Base-by-base conservation (phyloP, 1,284 basidiomycete genomes). In the Exobasidium cylindrosporum region DNA sequence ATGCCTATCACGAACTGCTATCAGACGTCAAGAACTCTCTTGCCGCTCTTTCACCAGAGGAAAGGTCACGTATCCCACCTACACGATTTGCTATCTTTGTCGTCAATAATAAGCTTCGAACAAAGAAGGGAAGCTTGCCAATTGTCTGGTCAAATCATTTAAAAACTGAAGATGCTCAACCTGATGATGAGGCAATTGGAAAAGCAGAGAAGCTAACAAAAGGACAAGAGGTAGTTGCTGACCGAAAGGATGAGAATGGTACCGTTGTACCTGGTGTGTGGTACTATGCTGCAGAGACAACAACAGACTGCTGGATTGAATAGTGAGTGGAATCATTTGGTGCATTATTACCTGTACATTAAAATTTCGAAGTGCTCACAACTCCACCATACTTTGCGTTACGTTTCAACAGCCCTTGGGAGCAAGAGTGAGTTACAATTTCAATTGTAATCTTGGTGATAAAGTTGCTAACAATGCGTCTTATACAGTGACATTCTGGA, bases 1-100 rank as follows among this genome's bases (percentile, higher is more conserved):
- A 79, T 57, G 77, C 77, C 11, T 79, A 77, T 69, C 67, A 72
- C 40, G 78, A 79, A 59, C 75, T 79, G 0, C 61, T 75, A 30
- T 77, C 76, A 57, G 78, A 79, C 49, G 78, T 79, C 45, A 67
- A 63, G 35, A 64, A 65, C 45, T 66, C 70, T 40, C 64, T 78
- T 28, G 68, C 61, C 47, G 65, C 69, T 54, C 70, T 78, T 13
- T 57, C 67, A 1, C 47, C 64, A 4, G 72, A 74, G 24, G 73
- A 76, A 58, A 70, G 73, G 2, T 57, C 62, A 11, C 56, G 61
- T 49, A 67, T 78, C 11, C 67, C 72, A 1, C 75, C 76, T 10
- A 79, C 78, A 21, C 70, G 72, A n/a, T 78, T 77, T 57, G 74
- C 74, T 45, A 76, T 77, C 65, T 78, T 78, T 65, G 78, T 79